phyloP scores from a whole-genome alignment of 1,284 basidiomycete species.

The Boletus sp. region DNA sequence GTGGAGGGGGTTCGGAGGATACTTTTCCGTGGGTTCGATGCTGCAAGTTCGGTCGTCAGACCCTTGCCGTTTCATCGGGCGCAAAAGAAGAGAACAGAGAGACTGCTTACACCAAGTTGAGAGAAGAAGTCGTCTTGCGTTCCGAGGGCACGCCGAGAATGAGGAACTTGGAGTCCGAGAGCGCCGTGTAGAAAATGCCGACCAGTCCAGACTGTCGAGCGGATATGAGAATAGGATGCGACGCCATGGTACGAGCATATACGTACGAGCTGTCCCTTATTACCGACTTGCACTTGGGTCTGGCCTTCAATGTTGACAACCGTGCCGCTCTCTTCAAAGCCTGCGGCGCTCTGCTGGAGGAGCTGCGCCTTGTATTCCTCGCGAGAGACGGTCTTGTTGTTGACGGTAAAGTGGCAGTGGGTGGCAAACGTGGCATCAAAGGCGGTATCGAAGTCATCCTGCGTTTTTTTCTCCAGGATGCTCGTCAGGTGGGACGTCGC shows the following conservation, averaged over 20 bases:
- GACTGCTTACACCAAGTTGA: slow-evolving; percentile 25
- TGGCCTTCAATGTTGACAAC: slow-evolving; percentile 25
- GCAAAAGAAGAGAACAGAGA: neutral
- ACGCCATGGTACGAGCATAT: neutral
- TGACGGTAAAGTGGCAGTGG: slow-evolving; percentile 33
- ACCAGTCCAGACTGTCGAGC: slow-evolving; percentile 26
- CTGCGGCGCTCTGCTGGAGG: slow-evolving; percentile 27
- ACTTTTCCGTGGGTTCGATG: slow-evolving; percentile 30
- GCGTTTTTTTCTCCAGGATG: slow-evolving; percentile 33
- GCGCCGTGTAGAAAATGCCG: slow-evolving; percentile 29
- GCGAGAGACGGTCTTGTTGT: slow-evolving; percentile 31
- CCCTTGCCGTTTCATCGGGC: neutral
- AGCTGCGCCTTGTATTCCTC: slow-evolving; percentile 27
- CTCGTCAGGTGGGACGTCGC: slow-evolving; percentile 32
- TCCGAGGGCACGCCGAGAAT: slow-evolving; percentile 29
- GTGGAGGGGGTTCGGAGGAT: slow-evolving; percentile 13
- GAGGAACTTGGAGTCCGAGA: slow-evolving; percentile 31
- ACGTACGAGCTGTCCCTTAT: slow-evolving; percentile 28
- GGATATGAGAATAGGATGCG: neutral
- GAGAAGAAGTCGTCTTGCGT: slow-evolving; percentile 22
- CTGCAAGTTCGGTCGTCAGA: slow-evolving; percentile 10
- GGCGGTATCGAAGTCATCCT: slow-evolving; percentile 29
- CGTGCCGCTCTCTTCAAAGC: slow-evolving; percentile 12
- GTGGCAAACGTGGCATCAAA: slow-evolving; percentile 36
- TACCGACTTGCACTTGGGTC: slow-evolving; percentile 27